These are phyloP conservation scores for Alectoria sarmentosa DNA, from an alignment of 495 filamentous ascomycete genomes.

Conservation along the genomic window DNA sequence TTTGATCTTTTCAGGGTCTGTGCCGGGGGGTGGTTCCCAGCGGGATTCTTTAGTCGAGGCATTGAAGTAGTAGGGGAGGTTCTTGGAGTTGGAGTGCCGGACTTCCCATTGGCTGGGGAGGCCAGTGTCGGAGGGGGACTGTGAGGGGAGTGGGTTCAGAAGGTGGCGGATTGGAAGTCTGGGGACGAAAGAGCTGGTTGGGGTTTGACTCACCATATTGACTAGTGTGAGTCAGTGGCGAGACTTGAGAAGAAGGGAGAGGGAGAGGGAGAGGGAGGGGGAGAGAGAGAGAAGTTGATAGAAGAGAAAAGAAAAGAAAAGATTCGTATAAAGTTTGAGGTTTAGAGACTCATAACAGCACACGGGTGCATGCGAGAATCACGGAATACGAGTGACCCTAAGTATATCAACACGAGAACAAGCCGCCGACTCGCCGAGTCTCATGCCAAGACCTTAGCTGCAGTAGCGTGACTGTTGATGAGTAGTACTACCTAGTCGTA, in stretches of 20 bases:
- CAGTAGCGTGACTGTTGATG: slow-evolving; percentile 1
- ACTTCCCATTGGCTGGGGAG: slow-evolving; percentile 88
- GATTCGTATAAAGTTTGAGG: background rate
- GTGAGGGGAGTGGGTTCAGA: slow-evolving; percentile 17
- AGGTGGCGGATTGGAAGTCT: background rate
- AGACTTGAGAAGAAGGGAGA: background rate
- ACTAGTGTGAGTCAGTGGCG: background rate
- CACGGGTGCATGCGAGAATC: background rate
- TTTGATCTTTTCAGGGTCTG: slow-evolving; percentile 86
- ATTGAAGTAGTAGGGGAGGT: slow-evolving; percentile 98
- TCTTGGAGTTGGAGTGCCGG: slow-evolving; percentile 92
- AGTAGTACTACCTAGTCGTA: too few species aligned
- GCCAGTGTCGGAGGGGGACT: slow-evolving; percentile 58
- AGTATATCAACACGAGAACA: too few species aligned
- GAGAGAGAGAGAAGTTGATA: background rate
- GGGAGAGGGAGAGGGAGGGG: background rate
- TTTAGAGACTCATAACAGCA: background rate
- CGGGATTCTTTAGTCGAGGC: slow-evolving; percentile 69
- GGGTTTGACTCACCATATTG: slow-evolving; percentile 12
- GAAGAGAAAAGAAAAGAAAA: background rate
- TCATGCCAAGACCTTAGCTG: background rate
- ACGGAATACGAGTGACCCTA: background rate
- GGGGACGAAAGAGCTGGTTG: background rate
- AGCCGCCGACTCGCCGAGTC: background rate
- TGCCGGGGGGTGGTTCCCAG: slow-evolving; percentile 86